Base-by-base conservation (phyloP, 2,329 filamentous ascomycete species). In the Fusarium protoensiforme region DNA sequence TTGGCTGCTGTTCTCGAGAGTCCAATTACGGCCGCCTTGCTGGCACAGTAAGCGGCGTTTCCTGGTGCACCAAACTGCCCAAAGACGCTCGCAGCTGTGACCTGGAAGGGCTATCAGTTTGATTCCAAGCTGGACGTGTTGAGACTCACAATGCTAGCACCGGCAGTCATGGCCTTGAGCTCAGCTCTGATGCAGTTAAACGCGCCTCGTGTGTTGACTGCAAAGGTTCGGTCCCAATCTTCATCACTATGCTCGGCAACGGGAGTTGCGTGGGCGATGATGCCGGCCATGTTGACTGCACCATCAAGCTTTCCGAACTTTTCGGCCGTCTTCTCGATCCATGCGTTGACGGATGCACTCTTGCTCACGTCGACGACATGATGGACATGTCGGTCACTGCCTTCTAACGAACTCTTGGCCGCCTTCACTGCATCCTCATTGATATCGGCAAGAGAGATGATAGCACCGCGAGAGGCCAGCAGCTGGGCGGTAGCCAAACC, bases 171-270 rank as follows among this genome's bases (percentile, higher is more conserved):
- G 1, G 51, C 80, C 73, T 78, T 80, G 13, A 90, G 67, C 74
- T 90, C 77, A n/a, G 85, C 84, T 18, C 86, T 80, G 66, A 90
- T 68, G 66, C 86, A 88, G 58, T 87, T 84, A 78, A 89, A 86
- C 31, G 86, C 78, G 7, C 88, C 87, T 9, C 77, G 82, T 9
- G 84, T 67, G 72, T 88, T 88, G 11, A 88, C 83, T 2, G 77
- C 73, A 61, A 87, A 76, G 18, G 84, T 78, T 31, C 78, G 77
- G 43, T 84, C 81, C 84, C 84, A 88, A 24, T 84, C 80, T 16
- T 80, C 78, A 57, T 85, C 83, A 10, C 79, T 80, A 1, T 83
- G 80, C 22, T 85, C 81, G 0, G 78, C 78, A 22, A 83, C 68
- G 7, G 67, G 57, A 0, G 14, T 54, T 2, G 68, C 65, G 0